Evolutionary conservation across 2,329 filamentous ascomycete species (phyloP), one percentile per base, ranked within the genome.

Genomic region (Hymenoscyphus repandus): DNA sequence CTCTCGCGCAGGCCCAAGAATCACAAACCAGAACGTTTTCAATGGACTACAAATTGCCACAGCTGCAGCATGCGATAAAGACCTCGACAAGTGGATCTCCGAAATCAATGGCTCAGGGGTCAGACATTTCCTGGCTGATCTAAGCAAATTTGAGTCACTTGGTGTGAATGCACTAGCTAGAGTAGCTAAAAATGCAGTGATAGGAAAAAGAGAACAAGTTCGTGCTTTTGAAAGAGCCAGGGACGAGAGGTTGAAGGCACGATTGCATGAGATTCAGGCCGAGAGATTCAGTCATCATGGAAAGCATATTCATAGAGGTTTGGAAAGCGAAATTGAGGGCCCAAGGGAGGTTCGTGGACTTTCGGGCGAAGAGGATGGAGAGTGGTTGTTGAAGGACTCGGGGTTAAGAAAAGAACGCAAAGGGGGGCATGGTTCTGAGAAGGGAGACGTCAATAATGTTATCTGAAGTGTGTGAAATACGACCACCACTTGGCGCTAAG

Each of bases 1-100:
- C n/a, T n/a, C 44, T 41, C 33, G 31, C 33, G 46, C 31, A 20
- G n/a, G 17, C 40, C 11, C 22, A 32, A 43, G 10, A 17, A 45
- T 22, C 5, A 47, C 15, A 13, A 49, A 81, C 58, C 69, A 71
- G 41, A 75, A 79, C 58, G 73, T 82, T 2, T 70, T 82, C 44
- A 70, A 72, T 45, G 79, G 79, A 0, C 65, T 83, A 10, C 75
- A 77, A 52, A 72, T 82, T 36, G 78, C 77, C 5, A 72, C 76
- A 30, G 75, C 74, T 5, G 79, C 79, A 10, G 78, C 78, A 4
- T 79, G 77, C 45, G 74, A 82, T 49, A 72, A 77, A 49, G 66
- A 72, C 33, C 71, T 80, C 2, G 77, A 82, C 59, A 70, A 70
- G 0, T 74, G 74, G 62, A 74, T 83, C 48, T 68, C 71, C 27